Base-by-base conservation (phyloP, 805 yeast species). In the Metschnikowia anglica region DNA sequence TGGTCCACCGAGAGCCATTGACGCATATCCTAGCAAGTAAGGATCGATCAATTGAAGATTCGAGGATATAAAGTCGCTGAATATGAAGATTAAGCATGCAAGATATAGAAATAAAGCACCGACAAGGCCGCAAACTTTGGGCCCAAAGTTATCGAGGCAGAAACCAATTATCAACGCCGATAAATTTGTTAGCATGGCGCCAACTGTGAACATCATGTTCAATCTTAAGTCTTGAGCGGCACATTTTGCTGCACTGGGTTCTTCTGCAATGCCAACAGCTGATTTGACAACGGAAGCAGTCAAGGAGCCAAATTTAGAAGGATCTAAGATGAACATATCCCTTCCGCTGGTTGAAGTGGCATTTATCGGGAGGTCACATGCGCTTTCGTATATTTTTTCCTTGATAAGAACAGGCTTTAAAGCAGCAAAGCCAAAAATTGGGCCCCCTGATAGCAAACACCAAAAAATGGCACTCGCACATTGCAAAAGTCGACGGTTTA, bases 361-460 rank as follows among this genome's bases (percentile, higher is more conserved):
- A 52, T 40, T 43, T 41, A 55, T 44, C 2, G 53, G 40, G 33
- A 44, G 37, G 28, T 61, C 60, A 59, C 82, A 77, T 1, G 56
- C 52, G 16, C 60, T 53, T 46, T 69, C 73, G 51, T 77, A 77
- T 38, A 77, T 62, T 11, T 70, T 72, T 52, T 77, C 78, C 41
- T 60, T 67, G 34, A 77, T 69, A 30, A 77, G 60, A 4, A 75
- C 63, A 8, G 82, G 82, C 48, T 77, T 77, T 53, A 77, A 62
- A 12, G 82, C 82, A 5, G 82, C 82, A 62, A 77, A 77, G 5
- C 82, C 82, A 56, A 77, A 77, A 26, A 77, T 74, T 2, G 81
- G 80, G 4, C 82, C 82, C 3, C 79, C 81, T 4, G 80, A 74
- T 20, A 77, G 58, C 7, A 77, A 59, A 52, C 81, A 76, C 81